Evolutionary conservation across 805 yeast genomes (phyloP).

Genomic region (Metschnikowia cubensis): DNA sequence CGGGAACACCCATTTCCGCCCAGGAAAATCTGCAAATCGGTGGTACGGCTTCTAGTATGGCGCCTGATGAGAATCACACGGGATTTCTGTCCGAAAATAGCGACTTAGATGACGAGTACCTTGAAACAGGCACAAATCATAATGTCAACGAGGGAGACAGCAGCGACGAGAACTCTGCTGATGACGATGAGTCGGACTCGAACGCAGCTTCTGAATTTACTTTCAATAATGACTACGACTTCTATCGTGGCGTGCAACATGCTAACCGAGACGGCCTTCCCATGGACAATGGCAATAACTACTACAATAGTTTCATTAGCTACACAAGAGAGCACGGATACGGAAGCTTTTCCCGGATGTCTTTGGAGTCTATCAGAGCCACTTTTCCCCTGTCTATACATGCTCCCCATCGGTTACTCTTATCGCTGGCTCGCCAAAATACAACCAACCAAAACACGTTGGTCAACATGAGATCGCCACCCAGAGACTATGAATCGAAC

Average conservation of each 20-base stretch:
- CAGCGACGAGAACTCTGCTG: slow-evolving; percentile 4
- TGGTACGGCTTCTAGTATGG: background rate
- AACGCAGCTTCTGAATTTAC: background rate
- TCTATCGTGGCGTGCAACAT: background rate
- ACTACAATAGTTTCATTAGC: background rate
- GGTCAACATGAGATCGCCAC: background rate
- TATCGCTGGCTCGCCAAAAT: slow-evolving; percentile 27
- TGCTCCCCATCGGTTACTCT: slow-evolving; percentile 19
- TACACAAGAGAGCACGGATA: background rate
- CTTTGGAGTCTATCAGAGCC: background rate
- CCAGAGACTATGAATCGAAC: background rate
- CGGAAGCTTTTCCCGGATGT: background rate
- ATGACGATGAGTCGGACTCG: slow-evolving; percentile 7
- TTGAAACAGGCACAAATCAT: background rate
- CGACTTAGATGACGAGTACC: background rate
- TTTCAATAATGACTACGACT: slow-evolving; percentile 2
- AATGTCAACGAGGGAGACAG: slow-evolving; percentile 2
- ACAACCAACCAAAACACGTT: slow-evolving; percentile 20
- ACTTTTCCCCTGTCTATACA: background rate
- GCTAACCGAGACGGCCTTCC: background rate
- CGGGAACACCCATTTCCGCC: background rate
- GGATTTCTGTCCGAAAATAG: background rate
- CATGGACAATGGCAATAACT: background rate
- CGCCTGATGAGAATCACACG: background rate
- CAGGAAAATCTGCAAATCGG: background rate